Percentiles rank a stretch among this genome's conserved stretches.
These are phyloP conservation scores for Leccinellum albellum DNA, from an alignment of 768 basidiomycete genomes.

Conservation along the genomic window DNA sequence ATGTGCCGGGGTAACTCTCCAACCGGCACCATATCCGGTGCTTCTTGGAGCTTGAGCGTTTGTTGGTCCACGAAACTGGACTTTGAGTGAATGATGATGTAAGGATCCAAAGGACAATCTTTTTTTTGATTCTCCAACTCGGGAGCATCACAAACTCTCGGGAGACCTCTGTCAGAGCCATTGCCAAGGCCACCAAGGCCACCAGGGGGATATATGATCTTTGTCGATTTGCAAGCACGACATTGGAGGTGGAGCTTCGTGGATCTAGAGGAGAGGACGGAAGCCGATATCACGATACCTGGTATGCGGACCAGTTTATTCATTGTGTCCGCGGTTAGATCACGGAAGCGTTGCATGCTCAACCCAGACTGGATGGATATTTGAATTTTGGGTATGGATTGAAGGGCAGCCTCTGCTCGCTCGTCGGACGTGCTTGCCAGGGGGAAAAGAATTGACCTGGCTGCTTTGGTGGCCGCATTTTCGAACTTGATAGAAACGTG, in stretches of 20 bases:
- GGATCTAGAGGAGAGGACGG: conserved; percentile 88
- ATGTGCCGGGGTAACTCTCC: conserved; percentile 97
- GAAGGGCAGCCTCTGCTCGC: conserved; percentile 43
- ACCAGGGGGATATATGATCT: conserved; percentile 69
- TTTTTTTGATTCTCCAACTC: conserved; percentile 82
- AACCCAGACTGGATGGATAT: conserved; percentile 85
- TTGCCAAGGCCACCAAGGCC: conserved; percentile 86
- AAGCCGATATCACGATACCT: conserved; percentile 97
- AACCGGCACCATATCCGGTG: conserved; percentile 98
- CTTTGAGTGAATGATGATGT: conserved; percentile 91
- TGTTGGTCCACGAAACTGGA: conserved; percentile 96
- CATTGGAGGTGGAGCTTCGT: conserved; percentile 92
- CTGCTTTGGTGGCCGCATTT: conserved; percentile 81
- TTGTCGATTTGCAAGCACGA: conserved; percentile 80
- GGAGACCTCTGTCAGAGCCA: conserved; percentile 80
- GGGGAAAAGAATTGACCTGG: conserved; percentile 80
- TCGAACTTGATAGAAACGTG: conserved; percentile 63
- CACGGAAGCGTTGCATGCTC: conserved; percentile 91
- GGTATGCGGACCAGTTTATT: conserved; percentile 95
- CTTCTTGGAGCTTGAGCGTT: conserved; percentile 94
- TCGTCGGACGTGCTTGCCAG: conserved; percentile 51
- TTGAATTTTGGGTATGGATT: conserved; percentile 71
- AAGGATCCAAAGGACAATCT: conserved; percentile 94
- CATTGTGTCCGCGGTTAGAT: conserved; percentile 90
- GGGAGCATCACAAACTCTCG: conserved; percentile 82